Base-by-base conservation (phyloP, 371 early-diverging fungal species). In the Gilbertella persicaria region DNA sequence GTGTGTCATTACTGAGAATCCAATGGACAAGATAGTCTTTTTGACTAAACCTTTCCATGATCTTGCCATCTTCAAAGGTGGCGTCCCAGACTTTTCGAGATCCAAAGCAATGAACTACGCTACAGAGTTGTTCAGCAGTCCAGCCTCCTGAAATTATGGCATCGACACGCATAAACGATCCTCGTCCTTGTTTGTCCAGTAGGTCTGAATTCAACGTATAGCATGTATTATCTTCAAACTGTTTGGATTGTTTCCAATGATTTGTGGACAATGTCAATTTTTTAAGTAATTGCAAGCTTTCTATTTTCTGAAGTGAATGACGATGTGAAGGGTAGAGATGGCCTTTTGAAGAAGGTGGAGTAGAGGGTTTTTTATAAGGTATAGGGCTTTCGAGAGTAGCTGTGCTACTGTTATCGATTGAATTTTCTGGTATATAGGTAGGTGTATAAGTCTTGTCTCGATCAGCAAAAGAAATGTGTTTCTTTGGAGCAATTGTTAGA, bases 81-180 rank as follows among this genome's bases (percentile, higher is more conserved):
- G 75, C 62, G 44, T 85, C 85, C 85, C 85, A 78, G n/a, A 67
- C 43, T 38, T 78, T 73, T 37, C 79, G 64, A 24, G 75, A 56
- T 2, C 75, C 79, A 55, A 60, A 70, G 42, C 71, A 71, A 28
- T 73, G 71, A 8, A 73, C 58, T 1, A 69, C 60, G 1, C 75
- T 75, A 44, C 79, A 78, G 3, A 78, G 44, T 38, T 85, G 83
- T 38, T 82, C 82, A 4, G 80, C 74, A 16, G 78, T 76, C 80
- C 78, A 81, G 4, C 69, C 71, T 42, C 81, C 78, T 19, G 69
- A 55, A 53, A 85, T 73, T 6, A 73, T 53, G 20, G 74, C 64
- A 41, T 85, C 85, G 3, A 69, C 78, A 48, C 85, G 67, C 10
- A 78, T 55, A 50, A 76, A 77, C 2, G 74, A 19, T 45, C 35